Base-by-base conservation (phyloP, 495 filamentous ascomycete species). In the Diplogelasinospora grovesii region DNA sequence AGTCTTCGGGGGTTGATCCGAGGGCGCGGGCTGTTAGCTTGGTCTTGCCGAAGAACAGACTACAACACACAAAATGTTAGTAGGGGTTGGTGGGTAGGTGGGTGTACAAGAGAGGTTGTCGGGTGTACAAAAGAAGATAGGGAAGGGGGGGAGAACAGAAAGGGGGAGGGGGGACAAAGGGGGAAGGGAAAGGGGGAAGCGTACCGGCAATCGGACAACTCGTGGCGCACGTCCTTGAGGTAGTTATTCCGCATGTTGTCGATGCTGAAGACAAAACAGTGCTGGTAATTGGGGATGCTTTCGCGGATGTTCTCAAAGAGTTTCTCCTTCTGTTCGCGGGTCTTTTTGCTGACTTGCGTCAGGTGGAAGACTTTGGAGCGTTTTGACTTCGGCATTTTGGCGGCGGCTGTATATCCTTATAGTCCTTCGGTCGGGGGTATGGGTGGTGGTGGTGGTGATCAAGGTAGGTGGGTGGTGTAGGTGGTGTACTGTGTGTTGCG, bases 181-280 rank as follows among this genome's bases (percentile, higher is more conserved):
- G 19, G 31, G 27, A 28, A 20, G 27, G 20, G 28, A 41, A 28
- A 24, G 31, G 31, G 15, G 21, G 7, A 26, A 28, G 36, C 70
- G 40, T 70, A 94, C 85, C 92, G 77, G 71, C 83, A 85, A 63
- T 94, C 86, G 36, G 73, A 69, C 41, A 97, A 79, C 49, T 95
- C 80, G 28, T 78, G 73, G 43, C 92, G 77, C 46, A 97, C 86
- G 56, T 86, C 80, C 69, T 97, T 97, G 60, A 98, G 68, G 63
- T 95, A 88, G 28, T 85, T 94, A 64, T 98, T 98, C 50, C 92
- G 87, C 92, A 98, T 98, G 73, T 98, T 97, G 57, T 95, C 83
- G 42, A 97, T 81, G 45, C 74, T 74, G 64, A 97, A 95, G 63
- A 96, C 85, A 68, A 92, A 90, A 66, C 88, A 82, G 66, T 88